Evolutionary conservation across 441 rosid species (phyloP), one percentile per base, ranked within the genome.

Genomic region (Jatropha podagrica): DNA sequence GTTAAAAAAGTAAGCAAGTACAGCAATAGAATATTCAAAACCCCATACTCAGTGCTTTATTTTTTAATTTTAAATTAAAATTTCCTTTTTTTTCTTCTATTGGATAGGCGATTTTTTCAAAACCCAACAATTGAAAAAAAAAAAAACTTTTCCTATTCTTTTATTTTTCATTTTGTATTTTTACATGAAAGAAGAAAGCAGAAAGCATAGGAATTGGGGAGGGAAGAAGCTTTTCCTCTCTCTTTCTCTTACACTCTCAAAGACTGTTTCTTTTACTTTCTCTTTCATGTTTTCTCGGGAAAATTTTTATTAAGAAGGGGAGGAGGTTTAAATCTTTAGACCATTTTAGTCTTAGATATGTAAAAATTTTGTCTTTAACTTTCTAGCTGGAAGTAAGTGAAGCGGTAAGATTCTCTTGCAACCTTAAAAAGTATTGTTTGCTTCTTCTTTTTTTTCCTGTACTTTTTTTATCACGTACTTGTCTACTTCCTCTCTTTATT

Each of bases 71-170:
- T 27, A 3, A 60, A 61, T 38, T 18, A 17, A 0, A 6, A 64
- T 15, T 38, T 17, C 2, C n/a, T 64, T 38, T 60, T 40, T 64
- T 40, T 64, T 40, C 13, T 64, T 64, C 63, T 74, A 84, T 81
- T 86, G 89, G 87, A 79, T 82, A 78, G 87, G 74, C 86, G 83
- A 79, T 83, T 88, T 85, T 82, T 83, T 79, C 83, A 72, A 79
- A 62, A 69, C 55, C 15, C 65, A 27, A 13, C 6, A 61, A 56
- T n/a, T 56, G 1, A 17, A 4, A 27, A 27, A 27, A 48, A n/a
- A 61, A 18, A 56, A 56, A n/a, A n/a, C 3, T 13, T 68, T 55
- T 61, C 20, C 37, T 40, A 37, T 73, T 60, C 32, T 68, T 17
- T 61, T 72, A 62, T 73, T 68, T 41, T 40, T 59, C 75, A 60